Percentiles rank a stretch among this genome's conserved stretches.
phyloP scores from a whole-genome alignment of 768 basidiomycete genomes.

The Saitozyma podzolica region DNA sequence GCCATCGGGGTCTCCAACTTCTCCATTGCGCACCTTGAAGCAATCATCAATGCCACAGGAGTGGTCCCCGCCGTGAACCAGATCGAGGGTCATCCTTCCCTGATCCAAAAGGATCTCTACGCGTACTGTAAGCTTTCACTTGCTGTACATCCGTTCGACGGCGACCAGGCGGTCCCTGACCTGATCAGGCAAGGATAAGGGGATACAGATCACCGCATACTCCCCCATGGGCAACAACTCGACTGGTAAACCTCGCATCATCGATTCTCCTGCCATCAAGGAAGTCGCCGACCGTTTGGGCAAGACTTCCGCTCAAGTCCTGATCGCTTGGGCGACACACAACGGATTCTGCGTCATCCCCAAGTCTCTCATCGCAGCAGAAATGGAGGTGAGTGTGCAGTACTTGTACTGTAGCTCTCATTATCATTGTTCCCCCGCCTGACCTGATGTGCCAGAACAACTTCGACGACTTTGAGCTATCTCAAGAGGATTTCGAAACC shows the following conservation, averaged over 20 bases:
- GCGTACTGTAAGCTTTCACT: conserved; percentile 20
- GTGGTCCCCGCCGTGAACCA: conserved; percentile 78
- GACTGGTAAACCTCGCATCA: conserved; percentile 62
- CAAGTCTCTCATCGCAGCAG: conserved; percentile 63
- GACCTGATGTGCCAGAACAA: conserved; percentile 56
- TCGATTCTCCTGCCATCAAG: conserved; percentile 65
- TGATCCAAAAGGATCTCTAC: conserved; percentile 35
- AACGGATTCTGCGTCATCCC: conserved; percentile 81
- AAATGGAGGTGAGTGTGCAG: too few species aligned
- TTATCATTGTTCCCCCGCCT: conserved; percentile 3
- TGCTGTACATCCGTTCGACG: neutral
- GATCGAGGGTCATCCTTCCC: conserved; percentile 73
- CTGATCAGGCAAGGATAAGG: conserved; percentile 32
- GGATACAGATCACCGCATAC: conserved; percentile 44
- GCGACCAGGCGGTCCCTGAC: too few species aligned
- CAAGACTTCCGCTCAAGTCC: conserved; percentile 74
- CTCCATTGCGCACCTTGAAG: conserved; percentile 53
- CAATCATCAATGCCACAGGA: conserved; percentile 69
- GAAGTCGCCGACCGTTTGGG: conserved; percentile 65
- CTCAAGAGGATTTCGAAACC: conserved; percentile 53
- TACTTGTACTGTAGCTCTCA: conserved; percentile 56
- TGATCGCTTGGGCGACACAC: conserved; percentile 75
- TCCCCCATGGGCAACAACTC: conserved; percentile 41
- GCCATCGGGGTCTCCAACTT: conserved; percentile 59
- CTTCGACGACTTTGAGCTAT: conserved; percentile 71